These are phyloP conservation scores for Bullera alba DNA, from an alignment of 768 basidiomycete genomes.

Conservation along the genomic window DNA sequence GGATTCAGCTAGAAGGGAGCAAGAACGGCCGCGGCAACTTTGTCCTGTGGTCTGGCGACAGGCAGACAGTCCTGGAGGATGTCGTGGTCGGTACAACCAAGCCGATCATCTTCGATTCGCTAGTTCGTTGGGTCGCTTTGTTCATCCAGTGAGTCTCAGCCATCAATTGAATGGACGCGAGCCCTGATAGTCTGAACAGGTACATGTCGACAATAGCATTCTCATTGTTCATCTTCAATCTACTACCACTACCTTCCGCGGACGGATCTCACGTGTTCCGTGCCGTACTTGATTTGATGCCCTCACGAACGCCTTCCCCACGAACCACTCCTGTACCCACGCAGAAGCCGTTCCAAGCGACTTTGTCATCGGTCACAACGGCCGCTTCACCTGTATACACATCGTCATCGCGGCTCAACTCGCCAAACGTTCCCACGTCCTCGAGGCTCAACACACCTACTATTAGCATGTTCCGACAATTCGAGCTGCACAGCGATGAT, in stretches of 20 bases:
- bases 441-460: neutral
- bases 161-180: conserved; percentile 37
- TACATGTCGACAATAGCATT: conserved; percentile 55
- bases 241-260: conserved; percentile 63
- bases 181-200: conserved; percentile 10
- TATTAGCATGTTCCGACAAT: neutral
- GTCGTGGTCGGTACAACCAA: conserved; percentile 50
- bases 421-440: neutral
- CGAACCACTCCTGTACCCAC: neutral
- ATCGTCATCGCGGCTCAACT: neutral
- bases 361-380: neutral
- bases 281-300: neutral
- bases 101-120: conserved; percentile 36
- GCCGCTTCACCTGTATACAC: neutral
- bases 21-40: conserved; percentile 30
- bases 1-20: conserved; percentile 52
- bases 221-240: conserved; percentile 74
- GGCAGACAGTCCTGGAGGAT: conserved; percentile 56
- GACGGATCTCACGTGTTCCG: conserved; percentile 63
- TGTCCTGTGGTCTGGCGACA: conserved; percentile 67
- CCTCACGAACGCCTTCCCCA: neutral
- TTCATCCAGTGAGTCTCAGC: conserved; percentile 56
- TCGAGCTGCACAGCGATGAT: neutral
- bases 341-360: neutral
- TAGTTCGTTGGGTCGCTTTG: conserved; percentile 29